Conservation (phyloP, 148 eudicot genomes). For the Heliosperma pusillum region DNA sequence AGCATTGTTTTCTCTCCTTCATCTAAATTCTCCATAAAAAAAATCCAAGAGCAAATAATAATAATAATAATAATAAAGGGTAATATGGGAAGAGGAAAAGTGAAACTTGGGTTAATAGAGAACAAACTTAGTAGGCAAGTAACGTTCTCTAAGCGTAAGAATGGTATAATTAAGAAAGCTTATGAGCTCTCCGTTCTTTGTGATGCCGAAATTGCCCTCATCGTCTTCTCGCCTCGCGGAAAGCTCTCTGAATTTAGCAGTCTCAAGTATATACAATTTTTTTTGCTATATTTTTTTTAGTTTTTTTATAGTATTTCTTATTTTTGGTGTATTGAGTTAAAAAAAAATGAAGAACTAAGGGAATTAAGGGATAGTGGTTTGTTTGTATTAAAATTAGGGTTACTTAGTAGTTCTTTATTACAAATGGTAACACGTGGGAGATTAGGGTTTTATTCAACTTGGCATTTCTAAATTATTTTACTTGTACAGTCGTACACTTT, state of each 20-base stretch:
- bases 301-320: not conserved
- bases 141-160: slow-evolving; percentile 21
- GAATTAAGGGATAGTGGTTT: no score
- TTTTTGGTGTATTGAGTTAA: not conserved
- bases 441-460: no score
- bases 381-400: not conserved
- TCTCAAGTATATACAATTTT: slow-evolving; percentile 10
- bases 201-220: slow-evolving; percentile 27
- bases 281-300: not conserved
- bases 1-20: not conserved
- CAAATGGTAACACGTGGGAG: slow-evolving; percentile 5
- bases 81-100: slow-evolving; percentile 29
- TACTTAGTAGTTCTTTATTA: not conserved
- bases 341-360: not conserved
- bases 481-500: no score
- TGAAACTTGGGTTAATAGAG: slow-evolving; percentile 10
- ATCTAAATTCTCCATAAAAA: not conserved
- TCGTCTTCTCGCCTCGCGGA: slow-evolving; percentile 22
- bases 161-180: slow-evolving; percentile 24
- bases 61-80: slow-evolving; percentile 6
- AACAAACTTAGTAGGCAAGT: slow-evolving; percentile 27
- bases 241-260: slow-evolving; percentile 23
- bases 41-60: not conserved
- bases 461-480: no score
- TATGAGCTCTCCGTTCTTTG: slow-evolving; percentile 22